phyloP scores from a whole-genome alignment of 148 eudicot genomes.

The Heliosperma pusillum region DNA sequence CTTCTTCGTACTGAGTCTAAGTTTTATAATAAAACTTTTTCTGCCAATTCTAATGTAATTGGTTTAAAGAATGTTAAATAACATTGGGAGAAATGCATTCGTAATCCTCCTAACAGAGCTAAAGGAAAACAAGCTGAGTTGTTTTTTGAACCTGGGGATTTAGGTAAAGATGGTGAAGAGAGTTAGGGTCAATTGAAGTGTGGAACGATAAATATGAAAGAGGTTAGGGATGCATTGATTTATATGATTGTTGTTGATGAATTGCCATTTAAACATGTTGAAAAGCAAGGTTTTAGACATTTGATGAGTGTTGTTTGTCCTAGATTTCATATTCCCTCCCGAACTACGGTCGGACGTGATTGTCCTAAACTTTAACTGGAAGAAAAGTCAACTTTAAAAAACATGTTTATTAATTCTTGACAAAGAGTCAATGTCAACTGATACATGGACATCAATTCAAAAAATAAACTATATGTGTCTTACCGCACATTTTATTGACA shows the following conservation, averaged over 20 bases:
- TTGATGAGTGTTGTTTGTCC: too few species aligned
- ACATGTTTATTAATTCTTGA: not conserved
- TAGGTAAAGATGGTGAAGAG: too few species aligned
- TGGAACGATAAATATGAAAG: too few species aligned
- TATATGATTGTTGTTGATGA: slow-evolving; percentile 1
- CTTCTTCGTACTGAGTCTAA: not conserved
- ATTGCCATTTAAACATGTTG: not conserved
- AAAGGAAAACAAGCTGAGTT: not conserved
- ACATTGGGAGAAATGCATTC: not conserved
- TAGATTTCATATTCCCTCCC: too few species aligned
- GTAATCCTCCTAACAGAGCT: not conserved
- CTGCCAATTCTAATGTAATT: not conserved
- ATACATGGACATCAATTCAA: slow-evolving; percentile 11
- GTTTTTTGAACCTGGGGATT: too few species aligned
- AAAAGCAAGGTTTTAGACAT: not conserved
- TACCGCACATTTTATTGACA: not conserved
- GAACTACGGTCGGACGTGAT: not conserved
- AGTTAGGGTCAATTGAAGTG: too few species aligned
- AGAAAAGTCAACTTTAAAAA: not conserved
- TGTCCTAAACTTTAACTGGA: not conserved
- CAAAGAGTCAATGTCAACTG: not conserved
- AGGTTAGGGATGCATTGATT: not conserved
- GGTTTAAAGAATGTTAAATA: slow-evolving; percentile 2
- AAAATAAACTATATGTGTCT: slow-evolving; percentile 1
- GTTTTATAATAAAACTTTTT: slow-evolving; percentile 7